Percentiles rank a stretch among this genome's conserved stretches.
Conservation (phyloP, 345 rosid species). For the Pistacia integerrima region DNA sequence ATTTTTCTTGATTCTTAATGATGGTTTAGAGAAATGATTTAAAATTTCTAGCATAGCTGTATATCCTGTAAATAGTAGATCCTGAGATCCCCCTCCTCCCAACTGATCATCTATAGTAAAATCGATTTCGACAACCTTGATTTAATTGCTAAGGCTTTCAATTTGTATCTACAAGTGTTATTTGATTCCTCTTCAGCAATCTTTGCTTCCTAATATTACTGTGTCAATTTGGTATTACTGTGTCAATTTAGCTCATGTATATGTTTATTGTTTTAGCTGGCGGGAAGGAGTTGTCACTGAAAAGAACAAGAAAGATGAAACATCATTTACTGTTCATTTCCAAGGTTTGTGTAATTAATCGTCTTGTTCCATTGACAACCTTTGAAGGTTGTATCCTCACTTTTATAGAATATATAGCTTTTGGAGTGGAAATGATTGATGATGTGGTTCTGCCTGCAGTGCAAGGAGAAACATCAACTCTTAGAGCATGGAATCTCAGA, state of each 20-base stretch:
- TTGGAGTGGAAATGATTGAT: constrained; percentile 7
- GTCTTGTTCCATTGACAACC: neutral
- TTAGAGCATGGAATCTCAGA: constrained; percentile 83
- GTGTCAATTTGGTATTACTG: neutral
- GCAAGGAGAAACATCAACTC: constrained; percentile 56
- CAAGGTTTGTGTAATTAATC: constrained; percentile 52
- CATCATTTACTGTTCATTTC: constrained; percentile 63
- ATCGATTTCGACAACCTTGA: neutral
- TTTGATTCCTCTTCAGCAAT: neutral
- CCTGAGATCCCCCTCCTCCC: neutral
- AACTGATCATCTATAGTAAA: neutral
- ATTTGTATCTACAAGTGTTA: neutral
- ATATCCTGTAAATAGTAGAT: neutral
- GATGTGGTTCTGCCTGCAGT: constrained; percentile 46
- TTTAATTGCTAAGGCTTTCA: neutral
- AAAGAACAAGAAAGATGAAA: constrained; percentile 80
- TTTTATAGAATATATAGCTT: constrained; percentile 6
- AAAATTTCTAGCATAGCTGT: neutral
- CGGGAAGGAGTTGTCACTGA: constrained; percentile 88
- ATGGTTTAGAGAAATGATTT: neutral
- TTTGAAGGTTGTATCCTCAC: constrained; percentile 1
- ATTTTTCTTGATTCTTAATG: no score
- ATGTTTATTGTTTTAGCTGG: constrained; percentile 64
- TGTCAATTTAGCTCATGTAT: neutral
- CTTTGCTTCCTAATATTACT: neutral